Base-by-base conservation (phyloP, 148 eudicot genomes). In the Tetragonia tetragonoides region DNA sequence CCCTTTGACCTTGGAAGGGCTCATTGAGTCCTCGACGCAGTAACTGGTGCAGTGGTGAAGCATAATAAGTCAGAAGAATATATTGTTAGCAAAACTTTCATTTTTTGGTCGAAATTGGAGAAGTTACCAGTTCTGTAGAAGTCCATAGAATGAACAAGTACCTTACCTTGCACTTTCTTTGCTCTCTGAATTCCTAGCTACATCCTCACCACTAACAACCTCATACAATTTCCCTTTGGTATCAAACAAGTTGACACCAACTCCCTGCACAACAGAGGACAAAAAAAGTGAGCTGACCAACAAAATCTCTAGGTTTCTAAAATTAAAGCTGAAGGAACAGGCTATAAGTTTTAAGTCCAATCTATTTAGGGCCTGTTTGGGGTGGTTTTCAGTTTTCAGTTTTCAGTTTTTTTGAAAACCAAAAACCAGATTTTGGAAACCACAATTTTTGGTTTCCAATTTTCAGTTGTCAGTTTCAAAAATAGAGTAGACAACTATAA, bases 121-220 rank as follows among this genome's bases (percentile, higher is more conserved):
- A 72, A 28, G 59, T 40, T 47, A 76, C 73, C 34, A 70, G 24
- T 28, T 16, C 20, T 23, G 34, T 68, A 61, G 73, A 41, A 42
- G 57, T 59, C 74, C 67, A 24, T 23, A 37, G 23, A 72, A 37
- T 72, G 62, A 49, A 66, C 23, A 5, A 47, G 39, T 72, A 87
- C 97, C 93, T 87, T 72, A 87, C 97, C 93, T 87, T 69, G 98
- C 94, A 37, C 40, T 69, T 2, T 84, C 87, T 81, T 77, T 85
- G 62, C 79, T 83, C 12, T 73, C 80, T 10, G 92, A 73, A 75
- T 72, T 73, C 75, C 72, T 90, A n/a, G 97, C 97, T 37, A 82
- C 93, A 62, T 87, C 92, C 64, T 78, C 86, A n/a, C 98, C 98
- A 61, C 83, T 89, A n/a, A 87, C 89, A n/a, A 94, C 83, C 60